Base-by-base conservation (phyloP, 2,329 filamentous ascomycete genomes). In the Coleophoma crateriformis region DNA sequence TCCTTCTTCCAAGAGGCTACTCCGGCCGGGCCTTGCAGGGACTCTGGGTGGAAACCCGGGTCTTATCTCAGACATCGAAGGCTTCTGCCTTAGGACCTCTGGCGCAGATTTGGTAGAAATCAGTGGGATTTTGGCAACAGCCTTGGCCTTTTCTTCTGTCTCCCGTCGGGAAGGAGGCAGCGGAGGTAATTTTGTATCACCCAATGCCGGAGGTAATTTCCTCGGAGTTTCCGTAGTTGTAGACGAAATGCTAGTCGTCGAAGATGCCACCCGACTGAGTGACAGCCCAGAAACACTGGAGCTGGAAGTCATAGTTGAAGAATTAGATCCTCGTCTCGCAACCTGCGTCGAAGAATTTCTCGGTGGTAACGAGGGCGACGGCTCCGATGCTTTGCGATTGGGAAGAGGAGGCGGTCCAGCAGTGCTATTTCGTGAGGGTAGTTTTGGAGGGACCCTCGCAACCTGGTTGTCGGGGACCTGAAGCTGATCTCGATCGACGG, bases 151-250 rank as follows among this genome's bases (percentile, higher is more conserved):
- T 49, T 62, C 55, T 22, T 84, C 80, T 2, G 70, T 66, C 50
- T 83, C 80, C 39, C 75, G 71, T 53, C 70, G 72, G 1, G 75
- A 72, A 0, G 79, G 80, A 0, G 81, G 81, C 34, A 85, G 64
- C 11, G 75, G 72, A 0, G 81, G 81, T 11, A 85, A 68, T 45
- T 73, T 77, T n/a, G 78, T 69, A 33, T 76, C 71, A 47, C 81
- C 79, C 44, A 79, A 71, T 0, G 74, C 63, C 2, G 81, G 81
- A 3, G 82, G 79, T 19, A 85, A 62, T 47, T 75, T 80, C 52
- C 79, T 53, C n/a, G 68, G 57, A 4, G 65, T 54, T 2, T 64
- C 55, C 27, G 27, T 27, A 27, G 3, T 27, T 11, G 66, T 64
- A 1, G 77, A 76, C 8, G 69, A 67, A 43, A 70, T 66, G 57